These are phyloP conservation scores for Suillus lakei DNA, from an alignment of 768 basidiomycete genomes.

Conservation along the genomic window DNA sequence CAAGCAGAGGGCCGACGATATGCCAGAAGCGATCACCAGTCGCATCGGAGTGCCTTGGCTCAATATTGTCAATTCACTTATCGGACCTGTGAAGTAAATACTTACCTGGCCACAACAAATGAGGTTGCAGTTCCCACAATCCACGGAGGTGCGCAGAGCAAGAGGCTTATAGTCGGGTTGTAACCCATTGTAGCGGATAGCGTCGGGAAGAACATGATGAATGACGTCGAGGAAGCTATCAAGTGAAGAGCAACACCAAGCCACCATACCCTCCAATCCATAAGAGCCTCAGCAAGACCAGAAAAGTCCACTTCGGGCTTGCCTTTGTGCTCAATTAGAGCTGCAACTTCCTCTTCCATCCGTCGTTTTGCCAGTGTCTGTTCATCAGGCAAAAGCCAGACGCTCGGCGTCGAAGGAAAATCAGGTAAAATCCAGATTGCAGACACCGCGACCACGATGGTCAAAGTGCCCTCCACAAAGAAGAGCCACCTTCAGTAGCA, in stretches of 20 bases:
- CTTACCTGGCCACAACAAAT: conserved; percentile 55
- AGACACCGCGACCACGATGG: conserved; percentile 51
- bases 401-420: conserved; percentile 61
- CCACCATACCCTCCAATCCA: conserved; percentile 85
- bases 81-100: not conserved
- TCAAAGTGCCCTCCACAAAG: conserved; percentile 64
- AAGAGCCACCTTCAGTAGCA: conserved; percentile 62
- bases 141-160: conserved; percentile 82
- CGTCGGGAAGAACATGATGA: conserved; percentile 82
- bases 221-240: conserved; percentile 59
- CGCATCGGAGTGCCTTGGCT: conserved; percentile 68
- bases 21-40: conserved; percentile 75
- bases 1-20: conserved; percentile 52
- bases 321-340: conserved; percentile 51
- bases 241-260: conserved; percentile 65
- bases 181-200: conserved; percentile 74
- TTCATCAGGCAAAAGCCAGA: conserved; percentile 65
- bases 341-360: conserved; percentile 66
- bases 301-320: conserved; percentile 38
- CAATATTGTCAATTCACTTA: conserved; percentile 9
- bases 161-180: conserved; percentile 59
- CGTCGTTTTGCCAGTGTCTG: conserved; percentile 55
- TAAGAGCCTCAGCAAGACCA: conserved; percentile 60
- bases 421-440: conserved; percentile 73
- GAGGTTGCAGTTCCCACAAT: conserved; percentile 60